phyloP scores from a whole-genome alignment of 768 basidiomycete species.

The Asterophora lycoperdoides region DNA sequence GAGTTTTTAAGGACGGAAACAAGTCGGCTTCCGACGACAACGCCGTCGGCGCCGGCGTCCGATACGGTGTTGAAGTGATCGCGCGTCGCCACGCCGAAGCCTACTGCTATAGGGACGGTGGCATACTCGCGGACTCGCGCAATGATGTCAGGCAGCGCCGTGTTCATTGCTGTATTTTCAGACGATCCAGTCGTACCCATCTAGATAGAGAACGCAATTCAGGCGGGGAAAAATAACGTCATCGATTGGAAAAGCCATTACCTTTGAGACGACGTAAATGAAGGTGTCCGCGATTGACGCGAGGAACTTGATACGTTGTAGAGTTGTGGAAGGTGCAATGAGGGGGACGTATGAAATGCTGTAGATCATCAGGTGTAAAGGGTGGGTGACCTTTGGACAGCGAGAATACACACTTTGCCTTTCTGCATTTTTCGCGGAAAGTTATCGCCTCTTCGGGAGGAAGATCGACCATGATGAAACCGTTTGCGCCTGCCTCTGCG shows the following conservation, averaged over 20 bases:
- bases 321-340: conserved; percentile 90
- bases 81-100: conserved; percentile 92
- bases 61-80: conserved; percentile 85
- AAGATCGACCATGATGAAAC: conserved; percentile 96
- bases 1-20: conserved; percentile 76
- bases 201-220: conserved; percentile 26
- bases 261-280: conserved; percentile 98
- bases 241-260: conserved; percentile 21
- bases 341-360: conserved; percentile 95
- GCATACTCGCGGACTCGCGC: conserved; percentile 76
- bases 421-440: conserved; percentile 86
- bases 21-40: conserved; percentile 88
- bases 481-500: conserved; percentile 86
- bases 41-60: conserved; percentile 88
- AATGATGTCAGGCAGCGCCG: conserved; percentile 77
- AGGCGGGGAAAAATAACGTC: not conserved
- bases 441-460: conserved; percentile 93
- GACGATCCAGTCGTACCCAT: conserved; percentile 99
- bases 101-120: conserved; percentile 85
- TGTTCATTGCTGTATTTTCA: conserved; percentile 63
- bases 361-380: not conserved
- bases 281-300: conserved; percentile 93
- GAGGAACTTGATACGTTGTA: conserved; percentile 85
- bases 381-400: not conserved
- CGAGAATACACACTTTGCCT: conserved; percentile 57